Evolutionary conservation across 441 rosid species (phyloP), one percentile per base, ranked within the genome.

Genomic region (Brassica balearica): DNA sequence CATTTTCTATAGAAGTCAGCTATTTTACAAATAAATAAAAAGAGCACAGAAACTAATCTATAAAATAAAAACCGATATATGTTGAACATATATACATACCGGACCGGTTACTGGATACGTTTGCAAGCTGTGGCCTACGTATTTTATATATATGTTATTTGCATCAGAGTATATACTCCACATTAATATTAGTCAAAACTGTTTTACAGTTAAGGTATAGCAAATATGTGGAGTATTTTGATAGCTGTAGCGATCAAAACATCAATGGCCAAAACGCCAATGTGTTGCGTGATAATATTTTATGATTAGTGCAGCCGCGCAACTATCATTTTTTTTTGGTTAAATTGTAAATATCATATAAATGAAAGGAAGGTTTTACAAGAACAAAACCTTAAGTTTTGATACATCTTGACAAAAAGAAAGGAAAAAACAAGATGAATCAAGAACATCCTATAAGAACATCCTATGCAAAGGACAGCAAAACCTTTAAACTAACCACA

Each of bases 1-100:
- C 78, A 67, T 25, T 67, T 36, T 75, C 72, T 8, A 41, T 58
- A 67, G 38, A 66, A 66, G 72, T 75, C 56, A 51, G 19, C 56
- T 5, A 51, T 51, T 51, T 51, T 51, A 46, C 15, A 51, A n/a
- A 48, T 12, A 48, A 12, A 48, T 46, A 48, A 48, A 48, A 48
- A 48, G 17, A 27, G n/a, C 8, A 41, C 8, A 19, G 11, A 46
- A 70, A 11, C 1, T 56, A 46, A 11, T 46, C 53, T 11, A 46
- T 46, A 6, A n/a, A 12, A 48, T 48, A 41, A 48, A 48, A 48
- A 5, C 56, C 14, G 53, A 46, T 1, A 3, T 51, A 0, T 14
- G 56, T 51, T 51, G 15, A 46, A 41, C 29, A 51, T 53, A 58
- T 22, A 8, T 23, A 58, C 51, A 43, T 43, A 36, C 41, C 8